Evolutionary conservation across 2,329 filamentous ascomycete genomes (phyloP).

Genomic region (Kalaharituber pfeilii): DNA sequence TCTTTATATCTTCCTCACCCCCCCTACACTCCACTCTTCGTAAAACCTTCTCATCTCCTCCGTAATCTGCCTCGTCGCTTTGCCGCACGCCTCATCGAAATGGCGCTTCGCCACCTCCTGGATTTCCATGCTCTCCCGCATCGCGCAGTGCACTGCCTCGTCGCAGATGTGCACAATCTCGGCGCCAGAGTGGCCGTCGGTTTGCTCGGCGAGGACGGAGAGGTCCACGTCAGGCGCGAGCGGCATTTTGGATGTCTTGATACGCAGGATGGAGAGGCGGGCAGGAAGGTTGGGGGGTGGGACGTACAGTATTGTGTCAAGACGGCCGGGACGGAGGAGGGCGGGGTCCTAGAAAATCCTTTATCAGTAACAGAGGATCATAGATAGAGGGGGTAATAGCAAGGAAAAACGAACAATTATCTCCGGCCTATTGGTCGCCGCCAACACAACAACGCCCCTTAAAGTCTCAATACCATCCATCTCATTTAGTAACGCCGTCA

Average conservation of each 20-base stretch:
- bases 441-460: conserved; percentile 46
- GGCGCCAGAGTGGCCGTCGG: conserved; percentile 47
- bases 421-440: conserved; percentile 50
- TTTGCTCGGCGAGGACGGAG: conserved; percentile 34
- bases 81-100: conserved; percentile 20
- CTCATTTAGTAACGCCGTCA: conserved; percentile 49
- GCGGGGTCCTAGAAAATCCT: no score
- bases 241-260: conserved; percentile 36
- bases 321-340: conserved; percentile 44
- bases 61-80: conserved; percentile 34
- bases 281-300: conserved; percentile 43
- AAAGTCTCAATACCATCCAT: conserved; percentile 52
- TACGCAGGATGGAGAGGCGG: conserved; percentile 42
- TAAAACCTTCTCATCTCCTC: conserved; percentile 33
- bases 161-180: conserved; percentile 44
- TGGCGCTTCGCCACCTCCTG: conserved; percentile 15
- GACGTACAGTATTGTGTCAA: conserved; percentile 47
- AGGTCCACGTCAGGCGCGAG: conserved; percentile 37
- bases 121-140: conserved; percentile 24
- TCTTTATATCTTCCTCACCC: conserved; percentile 17
- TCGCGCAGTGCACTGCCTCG: conserved; percentile 34
- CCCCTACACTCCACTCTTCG: conserved; percentile 29
- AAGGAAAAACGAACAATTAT: no score
- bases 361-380: no score
- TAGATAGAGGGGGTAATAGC: no score